Evolutionary conservation across 1,284 basidiomycete genomes (phyloP).

Genomic region (Puccinia hordei): DNA sequence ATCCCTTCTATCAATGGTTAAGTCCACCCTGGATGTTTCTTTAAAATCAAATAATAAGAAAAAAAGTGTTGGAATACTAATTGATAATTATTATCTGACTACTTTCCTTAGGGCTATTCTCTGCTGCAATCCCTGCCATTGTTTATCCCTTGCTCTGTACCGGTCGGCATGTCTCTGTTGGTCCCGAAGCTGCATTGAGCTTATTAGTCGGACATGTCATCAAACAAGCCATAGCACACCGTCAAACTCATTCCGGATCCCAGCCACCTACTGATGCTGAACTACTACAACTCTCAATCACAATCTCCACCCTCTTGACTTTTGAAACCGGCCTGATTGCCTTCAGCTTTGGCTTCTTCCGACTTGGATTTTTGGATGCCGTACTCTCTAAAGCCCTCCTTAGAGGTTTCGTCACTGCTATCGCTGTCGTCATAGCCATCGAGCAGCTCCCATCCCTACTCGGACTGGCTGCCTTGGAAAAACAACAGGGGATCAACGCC

Average conservation of each 20-base stretch:
- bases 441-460: constrained; percentile 67
- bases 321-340: constrained; percentile 87
- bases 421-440: constrained; percentile 63
- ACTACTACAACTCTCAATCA: constrained; percentile 61
- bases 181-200: constrained; percentile 84
- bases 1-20: constrained; percentile 56
- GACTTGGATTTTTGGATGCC: constrained; percentile 90
- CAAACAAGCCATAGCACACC: constrained; percentile 67
- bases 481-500: constrained; percentile 63
- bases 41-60: constrained; percentile 63
- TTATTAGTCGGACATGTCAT: constrained; percentile 86
- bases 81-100: constrained; percentile 59
- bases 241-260: constrained; percentile 66
- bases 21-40: background rate
- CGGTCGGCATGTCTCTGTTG: constrained; percentile 68
- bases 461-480: constrained; percentile 69
- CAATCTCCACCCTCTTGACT: constrained; percentile 73
- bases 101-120: constrained; percentile 72
- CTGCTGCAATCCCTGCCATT: constrained; percentile 64
- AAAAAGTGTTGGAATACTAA: background rate
- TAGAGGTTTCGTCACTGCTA: constrained; percentile 80
- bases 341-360: constrained; percentile 79
- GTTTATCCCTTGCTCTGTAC: constrained; percentile 83
- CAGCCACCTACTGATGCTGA: constrained; percentile 66
- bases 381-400: constrained; percentile 70